These are phyloP conservation scores for Heliosperma pusillum DNA, from an alignment of 148 eudicot species.

Conservation along the genomic window DNA sequence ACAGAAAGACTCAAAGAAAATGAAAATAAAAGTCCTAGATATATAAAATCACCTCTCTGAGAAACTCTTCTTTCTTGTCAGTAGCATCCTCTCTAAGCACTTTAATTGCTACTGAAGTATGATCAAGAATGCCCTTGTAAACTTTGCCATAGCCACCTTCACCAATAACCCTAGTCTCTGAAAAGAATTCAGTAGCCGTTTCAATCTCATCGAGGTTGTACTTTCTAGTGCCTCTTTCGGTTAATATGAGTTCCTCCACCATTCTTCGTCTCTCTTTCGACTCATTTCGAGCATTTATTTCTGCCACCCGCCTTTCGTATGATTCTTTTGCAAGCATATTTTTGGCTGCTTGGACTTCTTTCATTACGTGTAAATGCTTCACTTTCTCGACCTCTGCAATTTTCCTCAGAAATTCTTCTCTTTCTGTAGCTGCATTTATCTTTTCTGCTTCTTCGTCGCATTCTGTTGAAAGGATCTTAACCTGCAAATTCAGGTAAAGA, in stretches of 20 bases:
- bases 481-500: constrained; percentile 36
- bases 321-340: constrained; percentile 49
- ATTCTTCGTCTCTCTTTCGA: constrained; percentile 52
- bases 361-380: constrained; percentile 53
- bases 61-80: constrained; percentile 68
- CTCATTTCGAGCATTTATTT: constrained; percentile 50
- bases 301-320: constrained; percentile 61
- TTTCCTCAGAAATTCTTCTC: constrained; percentile 57
- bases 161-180: constrained; percentile 60
- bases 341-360: constrained; percentile 58
- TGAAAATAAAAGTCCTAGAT: background rate
- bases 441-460: constrained; percentile 53
- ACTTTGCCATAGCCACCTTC: constrained; percentile 83
- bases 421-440: constrained; percentile 53
- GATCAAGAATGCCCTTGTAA: constrained; percentile 69
- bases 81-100: constrained; percentile 56
- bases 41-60: constrained; percentile 49
- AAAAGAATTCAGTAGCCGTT: constrained; percentile 53
- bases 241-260: constrained; percentile 45
- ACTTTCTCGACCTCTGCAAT: constrained; percentile 55
- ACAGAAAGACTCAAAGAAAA: background rate
- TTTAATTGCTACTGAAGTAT: constrained; percentile 72
- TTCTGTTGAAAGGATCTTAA: constrained; percentile 50
- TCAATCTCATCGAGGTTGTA: constrained; percentile 55
- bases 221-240: constrained; percentile 54